phyloP scores from a whole-genome alignment of 129 eudicot species.

The Heracleum sosnowskyi region DNA sequence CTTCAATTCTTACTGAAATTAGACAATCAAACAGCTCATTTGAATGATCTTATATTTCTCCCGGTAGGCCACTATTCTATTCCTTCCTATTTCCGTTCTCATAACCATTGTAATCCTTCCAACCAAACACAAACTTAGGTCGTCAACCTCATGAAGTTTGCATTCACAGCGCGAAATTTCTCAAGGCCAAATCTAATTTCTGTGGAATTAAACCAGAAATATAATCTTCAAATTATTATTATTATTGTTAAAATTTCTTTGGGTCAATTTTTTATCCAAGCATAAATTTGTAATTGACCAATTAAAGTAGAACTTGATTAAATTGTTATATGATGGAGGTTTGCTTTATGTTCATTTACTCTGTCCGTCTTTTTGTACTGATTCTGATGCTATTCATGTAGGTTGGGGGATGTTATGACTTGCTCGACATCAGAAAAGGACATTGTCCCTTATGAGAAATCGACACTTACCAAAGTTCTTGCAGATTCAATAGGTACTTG shows the following conservation, averaged over 20 bases:
- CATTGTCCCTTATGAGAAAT: conserved; percentile 67
- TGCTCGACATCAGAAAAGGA: conserved; percentile 78
- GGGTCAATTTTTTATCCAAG: neutral
- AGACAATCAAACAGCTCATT: neutral
- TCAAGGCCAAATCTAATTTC: neutral
- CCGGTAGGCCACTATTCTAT: neutral
- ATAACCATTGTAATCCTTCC: neutral
- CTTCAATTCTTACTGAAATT: neutral
- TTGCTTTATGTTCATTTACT: neutral
- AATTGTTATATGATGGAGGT: neutral
- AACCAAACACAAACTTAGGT: neutral
- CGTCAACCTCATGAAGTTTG: neutral
- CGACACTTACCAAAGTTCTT: conserved; percentile 68
- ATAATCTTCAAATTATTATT: neutral
- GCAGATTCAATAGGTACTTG: conserved; percentile 82
- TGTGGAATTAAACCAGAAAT: neutral
- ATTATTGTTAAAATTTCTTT: neutral
- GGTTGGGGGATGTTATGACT: conserved; percentile 93
- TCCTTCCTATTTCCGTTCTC: neutral
- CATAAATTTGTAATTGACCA: neutral
- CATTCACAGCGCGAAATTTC: neutral
- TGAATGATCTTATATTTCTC: neutral
- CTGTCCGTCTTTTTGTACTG: neutral
- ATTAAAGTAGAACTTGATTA: neutral
- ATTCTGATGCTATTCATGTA: conserved; percentile 25